Evolutionary conservation across 495 filamentous ascomycete species (phyloP), one percentile per base, ranked within the genome.

Genomic region (Aspergillus kassunensis): DNA sequence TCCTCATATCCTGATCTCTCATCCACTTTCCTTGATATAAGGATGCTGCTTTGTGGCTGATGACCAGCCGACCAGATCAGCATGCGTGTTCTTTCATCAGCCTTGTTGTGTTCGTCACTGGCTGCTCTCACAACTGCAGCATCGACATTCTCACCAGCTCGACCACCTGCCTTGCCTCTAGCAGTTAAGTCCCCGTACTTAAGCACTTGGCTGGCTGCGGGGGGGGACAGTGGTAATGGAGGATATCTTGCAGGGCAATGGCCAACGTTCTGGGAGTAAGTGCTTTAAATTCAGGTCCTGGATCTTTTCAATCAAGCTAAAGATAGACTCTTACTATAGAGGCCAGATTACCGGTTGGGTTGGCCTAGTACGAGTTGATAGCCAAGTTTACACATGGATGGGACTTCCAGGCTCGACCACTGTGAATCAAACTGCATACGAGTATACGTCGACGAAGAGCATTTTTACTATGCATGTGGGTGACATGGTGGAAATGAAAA

Each of bases 141-240:
- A 27, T 82, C 80, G 19, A 74, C 68, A 4, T 82, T 81, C 45
- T 68, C 68, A 11, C 80, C 80, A 49, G 76, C 77, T 49, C 71
- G 80, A 0, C 80, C 80, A 16, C 80, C 80, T 23, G 68, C 79
- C 4, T 39, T 82, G 4, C 80, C 80, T 1, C 58, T 84, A 43
- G 80, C 80, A 40, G 80, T 83, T 31, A 78, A 73, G 51, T 81
- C 77, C 1, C 80, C 80, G 2, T 84, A 83, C 42, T 49, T 82
- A 19, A 82, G 70, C 55, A 77, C 77, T 7, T 84, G 80, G 81
- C 62, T 75, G 18, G 53, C 70, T 48, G 79, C 71, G 12, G 80
- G 80, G 2, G 74, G 59, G 30, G 69, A 78, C 63, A 73, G 72
- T 35, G 78, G 78, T 30, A 77, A 81, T 70, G 80, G 79, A 34